Percentiles rank a stretch among this genome's conserved stretches.
Conservation (phyloP, 306 rosid genomes). For the Vigna radiata region DNA sequence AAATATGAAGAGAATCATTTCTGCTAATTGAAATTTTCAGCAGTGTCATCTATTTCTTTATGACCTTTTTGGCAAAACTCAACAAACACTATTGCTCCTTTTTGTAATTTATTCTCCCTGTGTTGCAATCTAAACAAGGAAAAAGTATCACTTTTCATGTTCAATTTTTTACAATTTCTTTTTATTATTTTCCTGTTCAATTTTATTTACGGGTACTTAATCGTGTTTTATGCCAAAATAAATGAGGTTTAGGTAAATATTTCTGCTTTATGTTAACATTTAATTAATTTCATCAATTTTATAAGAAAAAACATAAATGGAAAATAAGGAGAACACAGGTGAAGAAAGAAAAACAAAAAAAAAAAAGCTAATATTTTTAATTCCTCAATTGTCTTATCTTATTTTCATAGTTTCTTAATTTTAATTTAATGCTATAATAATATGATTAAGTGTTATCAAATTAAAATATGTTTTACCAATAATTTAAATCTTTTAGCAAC, state of each 20-base stretch:
- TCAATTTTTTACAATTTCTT: not conserved
- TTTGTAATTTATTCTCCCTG: constrained; percentile 27
- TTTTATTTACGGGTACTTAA: not conserved
- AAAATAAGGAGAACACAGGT: too few relatives aligned
- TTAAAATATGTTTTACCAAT: too few relatives aligned
- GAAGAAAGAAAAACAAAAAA: too few relatives aligned
- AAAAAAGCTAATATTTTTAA: too few relatives aligned
- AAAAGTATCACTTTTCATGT: not conserved
- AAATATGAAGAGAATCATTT: constrained; percentile 45
- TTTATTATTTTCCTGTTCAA: not conserved
- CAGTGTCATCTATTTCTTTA: constrained; percentile 32
- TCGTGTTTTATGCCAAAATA: not conserved
- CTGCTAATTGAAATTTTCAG: constrained; percentile 29
- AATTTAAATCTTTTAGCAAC: too few relatives aligned
- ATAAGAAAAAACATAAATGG: too few relatives aligned
- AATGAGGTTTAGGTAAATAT: not conserved
- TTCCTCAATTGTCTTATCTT: too few relatives aligned
- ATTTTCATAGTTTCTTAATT: too few relatives aligned
- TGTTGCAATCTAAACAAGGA: constrained; percentile 27
- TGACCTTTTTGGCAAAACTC: constrained; percentile 28
- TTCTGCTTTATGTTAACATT: too few relatives aligned
- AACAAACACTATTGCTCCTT: constrained; percentile 25
- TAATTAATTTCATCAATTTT: too few relatives aligned
- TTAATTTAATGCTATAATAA: too few relatives aligned
- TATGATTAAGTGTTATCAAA: too few relatives aligned